Evolutionary conservation across 805 yeast genomes (phyloP).

Genomic region (Hanseniaspora valbyensis): DNA sequence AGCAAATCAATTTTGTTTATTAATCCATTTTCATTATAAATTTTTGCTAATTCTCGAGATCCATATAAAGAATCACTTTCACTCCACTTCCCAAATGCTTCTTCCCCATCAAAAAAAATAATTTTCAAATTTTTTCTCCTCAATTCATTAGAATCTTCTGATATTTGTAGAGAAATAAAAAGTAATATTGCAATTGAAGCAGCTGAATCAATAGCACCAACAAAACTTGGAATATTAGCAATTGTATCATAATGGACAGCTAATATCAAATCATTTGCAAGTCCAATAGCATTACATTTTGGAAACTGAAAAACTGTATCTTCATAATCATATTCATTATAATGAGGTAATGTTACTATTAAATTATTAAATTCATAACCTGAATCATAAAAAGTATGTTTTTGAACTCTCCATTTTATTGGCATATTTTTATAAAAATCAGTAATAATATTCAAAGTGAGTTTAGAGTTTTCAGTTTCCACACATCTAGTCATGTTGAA

Average conservation of each 20-base stretch:
- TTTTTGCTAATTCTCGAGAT: conserved; percentile 37
- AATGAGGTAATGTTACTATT: conserved; percentile 25
- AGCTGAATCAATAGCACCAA: conserved; percentile 53
- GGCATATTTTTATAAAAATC: conserved; percentile 4
- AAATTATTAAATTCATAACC: conserved; percentile 33
- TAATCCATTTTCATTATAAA: conserved; percentile 27
- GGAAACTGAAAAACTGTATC: not conserved
- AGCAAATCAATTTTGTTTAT: conserved; percentile 34
- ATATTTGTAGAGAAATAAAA: conserved; percentile 32
- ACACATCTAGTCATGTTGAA: conserved; percentile 11
- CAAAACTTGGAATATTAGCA: conserved; percentile 39
- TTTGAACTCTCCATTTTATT: conserved; percentile 23
- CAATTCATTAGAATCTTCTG: conserved; percentile 14
- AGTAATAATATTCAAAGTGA: conserved; percentile 22
- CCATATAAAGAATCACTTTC: conserved; percentile 46
- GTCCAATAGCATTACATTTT: conserved; percentile 1
- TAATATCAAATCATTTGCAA: conserved; percentile 25
- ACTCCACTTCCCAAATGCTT: conserved; percentile 45
- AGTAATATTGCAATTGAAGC: conserved; percentile 45
- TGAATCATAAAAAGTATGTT: conserved; percentile 31
- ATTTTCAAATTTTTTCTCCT: conserved; percentile 34
- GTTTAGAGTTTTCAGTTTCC: not conserved
- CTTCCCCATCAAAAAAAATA: conserved; percentile 53
- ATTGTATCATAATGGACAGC: conserved; percentile 51
- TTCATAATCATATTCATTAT: not conserved